phyloP scores from a whole-genome alignment of 2,329 filamentous ascomycete genomes.

The Aspergillus neotritici region DNA sequence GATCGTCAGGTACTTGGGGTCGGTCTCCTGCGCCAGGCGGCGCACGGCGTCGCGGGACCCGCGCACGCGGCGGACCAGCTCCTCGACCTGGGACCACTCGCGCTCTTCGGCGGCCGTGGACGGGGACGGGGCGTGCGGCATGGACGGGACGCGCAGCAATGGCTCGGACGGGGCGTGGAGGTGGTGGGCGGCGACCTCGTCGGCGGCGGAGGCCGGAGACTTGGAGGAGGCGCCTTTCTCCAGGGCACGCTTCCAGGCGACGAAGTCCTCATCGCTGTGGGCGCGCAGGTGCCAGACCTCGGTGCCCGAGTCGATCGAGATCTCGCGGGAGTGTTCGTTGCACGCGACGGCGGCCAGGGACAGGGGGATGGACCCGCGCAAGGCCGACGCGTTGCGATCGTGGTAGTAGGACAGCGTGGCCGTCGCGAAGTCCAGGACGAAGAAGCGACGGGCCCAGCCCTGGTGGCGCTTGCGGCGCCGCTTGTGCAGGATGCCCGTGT shows the following conservation, averaged over 20 bases:
- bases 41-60: slow-evolving; percentile 85
- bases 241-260: slow-evolving; percentile 77
- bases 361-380: slow-evolving; percentile 86
- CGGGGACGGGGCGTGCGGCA: slow-evolving; percentile 17
- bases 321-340: slow-evolving; percentile 81
- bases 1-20: slow-evolving; percentile 51
- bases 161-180: slow-evolving; percentile 17
- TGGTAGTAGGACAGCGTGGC: slow-evolving; percentile 96
- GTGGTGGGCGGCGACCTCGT: slow-evolving; percentile 16
- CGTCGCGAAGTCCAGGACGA: slow-evolving; percentile 90
- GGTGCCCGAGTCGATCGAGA: slow-evolving; percentile 92
- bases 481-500: slow-evolving; percentile 83
- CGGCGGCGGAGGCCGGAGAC: slow-evolving; percentile 17
- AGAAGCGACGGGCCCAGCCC: slow-evolving; percentile 87
- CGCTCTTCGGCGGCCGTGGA: slow-evolving; percentile 57
- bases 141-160: slow-evolving; percentile 28
- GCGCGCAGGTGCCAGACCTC: slow-evolving; percentile 95
- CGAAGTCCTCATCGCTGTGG: slow-evolving; percentile 75
- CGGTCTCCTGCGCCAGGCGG: slow-evolving; percentile 77
- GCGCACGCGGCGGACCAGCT: slow-evolving; percentile 76
- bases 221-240: slow-evolving; percentile 78
- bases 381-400: slow-evolving; percentile 83
- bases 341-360: slow-evolving; percentile 86
- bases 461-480: slow-evolving; percentile 88
- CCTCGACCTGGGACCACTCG: slow-evolving; percentile 84